Conservation (phyloP, 1,284 basidiomycete genomes). For the Ceratobasidium sp. region DNA sequence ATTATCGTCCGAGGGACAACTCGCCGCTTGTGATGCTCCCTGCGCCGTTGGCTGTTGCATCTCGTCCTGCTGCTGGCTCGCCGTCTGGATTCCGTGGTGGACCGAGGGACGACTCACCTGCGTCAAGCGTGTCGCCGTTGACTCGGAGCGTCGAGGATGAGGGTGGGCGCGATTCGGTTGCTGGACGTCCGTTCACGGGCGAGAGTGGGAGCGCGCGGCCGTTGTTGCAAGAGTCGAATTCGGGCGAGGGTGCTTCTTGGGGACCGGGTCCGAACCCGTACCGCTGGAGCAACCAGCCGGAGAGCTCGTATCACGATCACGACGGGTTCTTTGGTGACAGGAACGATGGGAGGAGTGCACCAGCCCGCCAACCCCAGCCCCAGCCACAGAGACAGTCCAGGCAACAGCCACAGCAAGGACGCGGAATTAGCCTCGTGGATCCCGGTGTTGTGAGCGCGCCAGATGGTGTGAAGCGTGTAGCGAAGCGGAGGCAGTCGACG, state of each 20-base stretch:
- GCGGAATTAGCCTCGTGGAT: constrained; percentile 39
- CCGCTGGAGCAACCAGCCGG: constrained; percentile 24
- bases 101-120: constrained; percentile 28
- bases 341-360: background rate
- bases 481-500: constrained; percentile 38
- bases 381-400: background rate
- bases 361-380: constrained; percentile 1
- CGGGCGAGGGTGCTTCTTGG: constrained; percentile 25
- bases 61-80: constrained; percentile 14
- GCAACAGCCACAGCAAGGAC: constrained; percentile 17
- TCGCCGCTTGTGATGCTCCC: constrained; percentile 40
- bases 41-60: constrained; percentile 34
- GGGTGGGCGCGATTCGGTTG: background rate
- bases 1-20: constrained; percentile 38
- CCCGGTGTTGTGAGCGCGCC: constrained; percentile 18
- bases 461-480: constrained; percentile 36
- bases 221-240: constrained; percentile 40
- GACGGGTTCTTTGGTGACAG: constrained; percentile 42
- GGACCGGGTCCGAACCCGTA: constrained; percentile 41
- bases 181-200: background rate
- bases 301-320: constrained; percentile 27
- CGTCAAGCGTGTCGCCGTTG: constrained; percentile 26
- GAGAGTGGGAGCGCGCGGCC: constrained; percentile 33
- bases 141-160: constrained; percentile 27
- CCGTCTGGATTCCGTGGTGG: constrained; percentile 21